Evolutionary conservation across 192 early-diverging fungal species (phyloP).

Genomic region (Linnemannia elongata): DNA sequence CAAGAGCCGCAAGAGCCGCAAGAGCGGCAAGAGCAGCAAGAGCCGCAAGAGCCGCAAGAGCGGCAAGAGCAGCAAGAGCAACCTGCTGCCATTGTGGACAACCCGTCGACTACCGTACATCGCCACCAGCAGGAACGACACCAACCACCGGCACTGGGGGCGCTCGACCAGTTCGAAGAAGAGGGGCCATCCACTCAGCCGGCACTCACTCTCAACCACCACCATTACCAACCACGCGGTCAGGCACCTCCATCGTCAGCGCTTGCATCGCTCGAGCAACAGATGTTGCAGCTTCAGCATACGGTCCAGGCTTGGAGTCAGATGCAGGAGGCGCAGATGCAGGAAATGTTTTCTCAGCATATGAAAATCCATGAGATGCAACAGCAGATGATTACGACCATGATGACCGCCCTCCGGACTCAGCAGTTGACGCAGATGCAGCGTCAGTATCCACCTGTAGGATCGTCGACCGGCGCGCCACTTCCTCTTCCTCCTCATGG

Average conservation of each 20-base stretch:
- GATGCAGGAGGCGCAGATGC: neutral
- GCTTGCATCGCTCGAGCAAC: neutral
- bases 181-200: too few relatives aligned
- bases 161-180: too few relatives aligned
- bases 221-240: neutral
- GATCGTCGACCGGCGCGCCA: neutral
- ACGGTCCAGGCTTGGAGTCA: neutral
- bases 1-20: too few relatives aligned
- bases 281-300: neutral
- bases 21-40: too few relatives aligned
- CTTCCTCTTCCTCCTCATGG: neutral
- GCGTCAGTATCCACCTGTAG: neutral
- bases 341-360: neutral
- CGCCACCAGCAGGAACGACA: too few relatives aligned
- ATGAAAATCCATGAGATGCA: conserved; percentile 4
- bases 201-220: neutral
- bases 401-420: neutral
- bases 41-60: too few relatives aligned
- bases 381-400: conserved; percentile 3
- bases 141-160: too few relatives aligned
- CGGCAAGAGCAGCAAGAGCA: neutral
- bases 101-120: neutral
- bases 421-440: neutral
- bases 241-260: neutral
- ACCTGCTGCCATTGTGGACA: neutral